Percentiles rank a stretch among this genome's conserved stretches.
phyloP scores from a whole-genome alignment of 1,284 basidiomycete genomes.

The Melampsora americana region DNA sequence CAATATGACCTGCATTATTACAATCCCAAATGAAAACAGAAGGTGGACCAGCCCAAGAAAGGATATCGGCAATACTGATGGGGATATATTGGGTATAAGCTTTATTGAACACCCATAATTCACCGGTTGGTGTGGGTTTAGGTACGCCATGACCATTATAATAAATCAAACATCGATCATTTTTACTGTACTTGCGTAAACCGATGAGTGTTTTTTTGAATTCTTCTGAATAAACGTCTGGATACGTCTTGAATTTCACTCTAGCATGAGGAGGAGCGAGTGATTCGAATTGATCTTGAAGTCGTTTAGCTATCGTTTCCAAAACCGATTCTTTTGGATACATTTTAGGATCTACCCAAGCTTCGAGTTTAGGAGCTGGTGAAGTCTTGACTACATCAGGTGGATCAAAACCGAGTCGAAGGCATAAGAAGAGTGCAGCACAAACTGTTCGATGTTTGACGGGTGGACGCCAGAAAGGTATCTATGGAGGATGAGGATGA shows the following conservation, averaged over 20 bases:
- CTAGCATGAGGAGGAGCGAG: constrained; percentile 39
- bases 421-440: constrained; percentile 43
- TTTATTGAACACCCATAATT: constrained; percentile 45
- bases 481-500: constrained; percentile 1
- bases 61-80: constrained; percentile 36
- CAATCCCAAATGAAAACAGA: constrained; percentile 44
- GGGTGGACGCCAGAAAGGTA: constrained; percentile 33
- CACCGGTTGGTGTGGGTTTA: constrained; percentile 40
- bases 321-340: constrained; percentile 32
- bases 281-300: constrained; percentile 38
- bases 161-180: constrained; percentile 37
- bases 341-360: constrained; percentile 36
- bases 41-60: constrained; percentile 37
- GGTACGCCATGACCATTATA: constrained; percentile 44
- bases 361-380: constrained; percentile 41
- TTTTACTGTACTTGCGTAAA: constrained; percentile 37
- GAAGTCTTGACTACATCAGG: constrained; percentile 43
- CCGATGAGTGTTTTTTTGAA: constrained; percentile 40
- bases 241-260: constrained; percentile 40
- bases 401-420: constrained; percentile 41
- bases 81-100: constrained; percentile 43
- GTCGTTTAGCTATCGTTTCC: constrained; percentile 32
- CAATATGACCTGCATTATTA: constrained; percentile 44
- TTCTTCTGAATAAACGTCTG: constrained; percentile 39
- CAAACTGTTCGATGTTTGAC: constrained; percentile 34